Percentiles rank a stretch among this genome's conserved stretches.
Evolutionary conservation across 768 basidiomycete species (phyloP).

Genomic region (Termitomyces sp.): DNA sequence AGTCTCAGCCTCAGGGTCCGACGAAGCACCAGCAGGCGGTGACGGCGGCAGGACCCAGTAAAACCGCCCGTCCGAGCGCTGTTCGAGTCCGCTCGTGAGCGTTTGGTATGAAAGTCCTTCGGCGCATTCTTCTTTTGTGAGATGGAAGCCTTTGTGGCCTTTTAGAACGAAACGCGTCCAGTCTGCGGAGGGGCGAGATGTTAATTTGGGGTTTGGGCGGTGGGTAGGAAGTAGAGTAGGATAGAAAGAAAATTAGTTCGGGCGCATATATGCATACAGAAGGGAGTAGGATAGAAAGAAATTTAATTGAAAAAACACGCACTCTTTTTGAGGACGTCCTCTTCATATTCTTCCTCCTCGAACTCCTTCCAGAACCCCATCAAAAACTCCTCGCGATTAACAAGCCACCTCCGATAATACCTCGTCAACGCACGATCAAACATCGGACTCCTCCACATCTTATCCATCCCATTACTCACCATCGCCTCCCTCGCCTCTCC

Average conservation of each 20-base stretch:
- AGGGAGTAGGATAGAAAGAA: background rate
- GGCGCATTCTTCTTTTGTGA: slow-evolving; percentile 32
- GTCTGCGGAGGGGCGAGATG: slow-evolving; percentile 23
- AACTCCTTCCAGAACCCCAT: slow-evolving; percentile 40
- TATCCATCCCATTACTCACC: slow-evolving; percentile 28
- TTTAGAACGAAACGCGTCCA: slow-evolving; percentile 38
- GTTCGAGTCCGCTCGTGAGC: background rate
- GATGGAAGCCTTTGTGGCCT: slow-evolving; percentile 40
- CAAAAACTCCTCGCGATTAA: slow-evolving; percentile 36
- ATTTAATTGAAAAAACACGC: slow-evolving; percentile 11
- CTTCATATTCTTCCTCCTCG: slow-evolving; percentile 39
- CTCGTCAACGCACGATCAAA: slow-evolving; percentile 44
- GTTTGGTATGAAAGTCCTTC: slow-evolving; percentile 1
- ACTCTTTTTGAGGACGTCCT: slow-evolving; percentile 38
- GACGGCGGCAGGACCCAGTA: slow-evolving; percentile 1
- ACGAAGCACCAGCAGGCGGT: too few species aligned
- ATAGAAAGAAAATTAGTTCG: too few species aligned
- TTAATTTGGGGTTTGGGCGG: background rate
- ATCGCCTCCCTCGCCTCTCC: slow-evolving; percentile 30
- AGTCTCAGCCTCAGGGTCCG: too few species aligned
- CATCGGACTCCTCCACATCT: slow-evolving; percentile 36
- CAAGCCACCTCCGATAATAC: slow-evolving; percentile 43
- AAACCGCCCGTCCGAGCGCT: background rate
- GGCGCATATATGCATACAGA: too few species aligned
- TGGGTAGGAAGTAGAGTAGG: too few species aligned